Percentiles rank a stretch among this genome's conserved stretches.
Conservation (phyloP, 2,329 filamentous ascomycete genomes). For the Cyclaneusma minus region DNA sequence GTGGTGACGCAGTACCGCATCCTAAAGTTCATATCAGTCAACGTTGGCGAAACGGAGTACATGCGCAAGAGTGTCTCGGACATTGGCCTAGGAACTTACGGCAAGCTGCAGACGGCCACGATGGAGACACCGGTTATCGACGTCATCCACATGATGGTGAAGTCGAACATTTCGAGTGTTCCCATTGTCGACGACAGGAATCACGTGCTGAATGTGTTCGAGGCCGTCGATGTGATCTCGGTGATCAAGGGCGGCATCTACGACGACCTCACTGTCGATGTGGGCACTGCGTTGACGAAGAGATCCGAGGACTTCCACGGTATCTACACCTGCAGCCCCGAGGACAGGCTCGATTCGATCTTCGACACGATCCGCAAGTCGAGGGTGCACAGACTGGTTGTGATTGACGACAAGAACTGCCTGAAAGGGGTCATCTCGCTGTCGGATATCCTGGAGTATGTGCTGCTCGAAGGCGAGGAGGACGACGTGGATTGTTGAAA, state of each 20-base stretch:
- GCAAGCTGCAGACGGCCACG: constrained; percentile 60
- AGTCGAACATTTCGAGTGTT: constrained; percentile 85
- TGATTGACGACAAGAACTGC: constrained; percentile 79
- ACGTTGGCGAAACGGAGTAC: constrained; percentile 68
- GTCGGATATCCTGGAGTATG: constrained; percentile 93
- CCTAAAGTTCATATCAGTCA: constrained; percentile 96
- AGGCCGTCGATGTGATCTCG: constrained; percentile 92
- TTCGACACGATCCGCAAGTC: constrained; percentile 95
- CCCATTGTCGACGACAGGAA: constrained; percentile 73
- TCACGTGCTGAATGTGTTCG: constrained; percentile 85
- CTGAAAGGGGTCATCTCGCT: constrained; percentile 83
- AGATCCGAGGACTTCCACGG: constrained; percentile 84
- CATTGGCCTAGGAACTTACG: constrained; percentile 73
- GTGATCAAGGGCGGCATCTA: constrained; percentile 89
- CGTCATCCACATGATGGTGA: constrained; percentile 85
- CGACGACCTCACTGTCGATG: constrained; percentile 72
- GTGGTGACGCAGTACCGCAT: constrained; percentile 98
- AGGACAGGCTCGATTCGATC: constrained; percentile 86
- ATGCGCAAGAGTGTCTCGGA: constrained; percentile 78
- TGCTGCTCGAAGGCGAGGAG: constrained; percentile 47
- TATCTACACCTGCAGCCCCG: constrained; percentile 87
- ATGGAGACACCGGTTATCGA: constrained; percentile 91
- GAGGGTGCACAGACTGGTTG: constrained; percentile 79
- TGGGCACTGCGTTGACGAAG: constrained; percentile 80
- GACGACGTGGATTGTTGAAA: too few relatives aligned